Evolutionary conservation across 225 moss, liverwort and hornwort species (phyloP).

Genomic region (Takakia lepidozioides): DNA sequence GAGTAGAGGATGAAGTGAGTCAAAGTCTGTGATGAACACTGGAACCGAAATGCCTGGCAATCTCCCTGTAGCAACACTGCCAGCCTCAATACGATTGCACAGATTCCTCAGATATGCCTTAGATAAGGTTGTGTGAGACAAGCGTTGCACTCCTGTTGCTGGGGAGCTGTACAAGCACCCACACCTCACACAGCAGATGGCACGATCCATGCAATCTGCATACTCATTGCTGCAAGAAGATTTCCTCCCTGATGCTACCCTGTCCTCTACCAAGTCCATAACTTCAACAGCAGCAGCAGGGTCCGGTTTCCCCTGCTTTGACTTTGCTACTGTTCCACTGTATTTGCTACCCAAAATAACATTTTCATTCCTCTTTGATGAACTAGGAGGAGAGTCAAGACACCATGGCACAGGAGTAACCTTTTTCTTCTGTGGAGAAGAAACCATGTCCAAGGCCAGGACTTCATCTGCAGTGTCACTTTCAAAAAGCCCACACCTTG

Average conservation of each 20-base stretch:
- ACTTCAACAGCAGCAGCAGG: too few relatives aligned
- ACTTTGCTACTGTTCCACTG: too few relatives aligned
- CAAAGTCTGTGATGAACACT: slow-evolving; percentile 10
- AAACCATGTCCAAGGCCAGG: neutral
- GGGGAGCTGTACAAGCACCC: slow-evolving; percentile 7
- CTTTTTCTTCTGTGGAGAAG: neutral
- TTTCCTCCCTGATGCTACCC: slow-evolving; percentile 2
- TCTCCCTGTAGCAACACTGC: neutral
- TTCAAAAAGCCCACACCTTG: neutral
- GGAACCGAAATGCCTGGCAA: slow-evolving; percentile 1
- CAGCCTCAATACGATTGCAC: slow-evolving; percentile 1
- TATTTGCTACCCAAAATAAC: too few relatives aligned
- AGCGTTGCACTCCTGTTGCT: too few relatives aligned
- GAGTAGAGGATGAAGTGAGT: slow-evolving; percentile 10
- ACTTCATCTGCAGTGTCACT: neutral
- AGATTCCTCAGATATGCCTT: slow-evolving; percentile 18
- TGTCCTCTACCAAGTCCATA: slow-evolving; percentile 2
- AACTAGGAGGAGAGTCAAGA: too few relatives aligned
- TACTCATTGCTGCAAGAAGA: neutral
- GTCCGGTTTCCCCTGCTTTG: too few relatives aligned
- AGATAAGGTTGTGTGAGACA: slow-evolving; percentile 5
- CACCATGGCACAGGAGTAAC: too few relatives aligned
- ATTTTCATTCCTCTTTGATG: too few relatives aligned
- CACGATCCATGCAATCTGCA: neutral
- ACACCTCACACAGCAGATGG: slow-evolving; percentile 12